Evolutionary conservation across 2,329 filamentous ascomycete genomes (phyloP).

Genomic region (Trichoderma endophyticum): DNA sequence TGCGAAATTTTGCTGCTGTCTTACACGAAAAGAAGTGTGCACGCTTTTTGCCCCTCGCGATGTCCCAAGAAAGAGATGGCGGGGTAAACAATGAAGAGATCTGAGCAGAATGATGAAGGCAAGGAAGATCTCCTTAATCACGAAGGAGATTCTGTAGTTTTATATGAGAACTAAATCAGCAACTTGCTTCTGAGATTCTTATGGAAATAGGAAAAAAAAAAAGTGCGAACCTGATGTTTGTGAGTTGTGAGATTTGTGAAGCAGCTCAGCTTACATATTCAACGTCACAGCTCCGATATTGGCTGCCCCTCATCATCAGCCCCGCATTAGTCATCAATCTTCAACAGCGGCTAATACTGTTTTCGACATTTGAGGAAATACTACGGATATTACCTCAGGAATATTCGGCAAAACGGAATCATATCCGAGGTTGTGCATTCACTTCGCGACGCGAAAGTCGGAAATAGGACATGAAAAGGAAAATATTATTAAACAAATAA

Average conservation of each 20-base stretch:
- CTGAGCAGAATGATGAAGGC: background rate
- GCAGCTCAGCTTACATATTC: background rate
- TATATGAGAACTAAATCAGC: background rate
- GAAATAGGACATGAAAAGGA: background rate
- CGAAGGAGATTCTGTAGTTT: background rate
- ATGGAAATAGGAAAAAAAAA: background rate
- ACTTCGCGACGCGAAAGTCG: background rate
- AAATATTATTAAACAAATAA: background rate
- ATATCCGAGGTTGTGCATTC: background rate
- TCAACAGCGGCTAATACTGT: background rate
- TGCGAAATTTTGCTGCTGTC: slow-evolving; percentile 33
- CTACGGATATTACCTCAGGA: background rate
- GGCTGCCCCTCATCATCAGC: background rate
- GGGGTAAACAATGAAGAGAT: slow-evolving; percentile 6
- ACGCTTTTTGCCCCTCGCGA: background rate
- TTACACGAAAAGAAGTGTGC: background rate
- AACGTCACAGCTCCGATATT: background rate
- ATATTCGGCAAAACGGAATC: background rate
- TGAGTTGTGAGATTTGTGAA: background rate
- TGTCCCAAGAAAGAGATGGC: background rate
- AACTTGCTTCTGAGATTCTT: background rate
- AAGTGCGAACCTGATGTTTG: background rate
- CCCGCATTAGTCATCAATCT: slow-evolving; percentile 8
- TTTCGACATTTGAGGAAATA: background rate
- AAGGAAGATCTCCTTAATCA: background rate